Base-by-base conservation (phyloP, 179 eudicot species). In the Monotropa hypopitys region DNA sequence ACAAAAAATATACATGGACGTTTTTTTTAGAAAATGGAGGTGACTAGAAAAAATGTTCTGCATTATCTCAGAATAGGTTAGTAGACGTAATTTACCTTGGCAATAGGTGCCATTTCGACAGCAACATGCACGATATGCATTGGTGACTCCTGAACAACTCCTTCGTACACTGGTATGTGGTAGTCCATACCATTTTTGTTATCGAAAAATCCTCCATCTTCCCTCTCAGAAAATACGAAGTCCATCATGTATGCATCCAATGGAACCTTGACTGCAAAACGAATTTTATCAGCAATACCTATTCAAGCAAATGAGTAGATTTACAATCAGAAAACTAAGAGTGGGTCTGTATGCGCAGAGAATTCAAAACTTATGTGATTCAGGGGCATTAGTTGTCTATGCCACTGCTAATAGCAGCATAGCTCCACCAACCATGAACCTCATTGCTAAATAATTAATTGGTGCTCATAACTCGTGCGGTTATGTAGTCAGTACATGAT, bases 31-130 rank as follows among this genome's bases (percentile, higher is more conserved):
- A 30, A 10, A 18, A 47, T 7, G 3, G 46, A 16, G 28, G 23
- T 70, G 47, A 46, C 20, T 23, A 32, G 2, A 1, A 5, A 32
- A 32, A 23, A 30, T 67, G 38, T 38, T 67, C 26, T 18, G 23
- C 7, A 65, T 0, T 4, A 32, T 1, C 11, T 4, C 15, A 49
- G 9, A 45, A 47, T 5, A 46, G 40, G 40, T 7, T 18, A 73
- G 45, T 56, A 30, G 73, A 16, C 71, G 56, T 57, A 78, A 26
- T 2, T 81, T 80, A 91, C 99, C 94, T 96, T 96, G 18, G 99
- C 99, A 81, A 96, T 91, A 66, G 99, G 99, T 23, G 99, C 99
- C 99, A 96, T 91, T 86, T 96, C 99, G 77, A 93, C 98, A 76
- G 99, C 83, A 84, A 96, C 85, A 83, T 96, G 99, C 76, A 93